Conservation (phyloP, 805 yeast genomes). For the Wickerhamiella domercqiae region DNA sequence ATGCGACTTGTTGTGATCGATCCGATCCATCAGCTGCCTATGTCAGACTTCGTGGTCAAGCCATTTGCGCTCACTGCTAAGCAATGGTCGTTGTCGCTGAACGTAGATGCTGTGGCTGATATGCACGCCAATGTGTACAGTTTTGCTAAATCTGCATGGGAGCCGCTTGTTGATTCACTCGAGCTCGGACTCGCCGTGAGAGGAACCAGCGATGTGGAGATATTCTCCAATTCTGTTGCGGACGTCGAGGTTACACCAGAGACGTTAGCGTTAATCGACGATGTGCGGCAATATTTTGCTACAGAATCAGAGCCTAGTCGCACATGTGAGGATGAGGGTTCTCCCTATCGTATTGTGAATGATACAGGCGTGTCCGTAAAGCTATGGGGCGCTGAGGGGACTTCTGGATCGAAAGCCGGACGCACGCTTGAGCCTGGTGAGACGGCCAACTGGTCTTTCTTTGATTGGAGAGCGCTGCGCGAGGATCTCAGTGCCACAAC, state of each 20-base stretch:
- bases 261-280: slow-evolving; percentile 60
- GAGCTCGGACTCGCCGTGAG: slow-evolving; percentile 56
- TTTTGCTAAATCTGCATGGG: slow-evolving; percentile 87
- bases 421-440: slow-evolving; percentile 31
- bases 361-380: slow-evolving; percentile 74
- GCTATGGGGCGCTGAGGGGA: slow-evolving; percentile 40
- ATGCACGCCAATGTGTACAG: slow-evolving; percentile 65
- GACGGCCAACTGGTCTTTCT: slow-evolving; percentile 72
- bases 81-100: slow-evolving; percentile 78
- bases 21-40: slow-evolving; percentile 81
- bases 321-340: slow-evolving; percentile 32
- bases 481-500: slow-evolving; percentile 59
- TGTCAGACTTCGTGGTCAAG: slow-evolving; percentile 56
- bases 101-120: slow-evolving; percentile 49
- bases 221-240: slow-evolving; percentile 60
- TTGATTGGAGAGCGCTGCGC: slow-evolving; percentile 80
- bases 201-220: slow-evolving; percentile 41
- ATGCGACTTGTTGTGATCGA: slow-evolving; percentile 71
- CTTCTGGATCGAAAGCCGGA: slow-evolving; percentile 29
- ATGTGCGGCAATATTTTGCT: slow-evolving; percentile 37
- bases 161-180: slow-evolving; percentile 84
- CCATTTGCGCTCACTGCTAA: slow-evolving; percentile 54
- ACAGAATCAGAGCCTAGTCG: slow-evolving; percentile 15
- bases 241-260: slow-evolving; percentile 73
- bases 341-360: slow-evolving; percentile 67